Conservation (phyloP, 1,139 yeast species). For the Saccharomycopsis crataegensis region DNA sequence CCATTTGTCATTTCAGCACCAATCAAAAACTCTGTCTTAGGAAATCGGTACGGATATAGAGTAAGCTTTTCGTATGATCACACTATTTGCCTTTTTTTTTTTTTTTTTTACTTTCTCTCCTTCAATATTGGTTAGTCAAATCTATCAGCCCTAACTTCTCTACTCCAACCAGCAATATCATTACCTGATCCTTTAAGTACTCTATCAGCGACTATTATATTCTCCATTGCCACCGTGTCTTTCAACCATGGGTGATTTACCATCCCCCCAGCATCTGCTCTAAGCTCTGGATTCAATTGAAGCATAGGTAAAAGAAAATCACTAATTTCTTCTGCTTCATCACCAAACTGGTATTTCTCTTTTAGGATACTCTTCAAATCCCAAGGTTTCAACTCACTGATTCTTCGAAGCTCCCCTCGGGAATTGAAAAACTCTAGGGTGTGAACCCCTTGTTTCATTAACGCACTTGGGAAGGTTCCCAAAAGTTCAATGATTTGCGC, state of each 20-base stretch:
- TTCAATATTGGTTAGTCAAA: background rate
- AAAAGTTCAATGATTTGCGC: slow-evolving; percentile 70
- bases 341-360: slow-evolving; percentile 51
- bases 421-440: slow-evolving; percentile 46
- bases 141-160: slow-evolving; percentile 4
- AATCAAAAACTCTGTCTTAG: too few species aligned
- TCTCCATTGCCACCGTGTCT: slow-evolving; percentile 54
- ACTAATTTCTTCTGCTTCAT: slow-evolving; percentile 44
- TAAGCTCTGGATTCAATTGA: slow-evolving; percentile 51
- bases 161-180: slow-evolving; percentile 58
- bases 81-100: background rate
- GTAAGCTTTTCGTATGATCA: background rate
- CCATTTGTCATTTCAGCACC: too few species aligned
- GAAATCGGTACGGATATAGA: background rate
- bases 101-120: background rate
- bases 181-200: slow-evolving; percentile 55
- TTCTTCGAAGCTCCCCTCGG: slow-evolving; percentile 48
- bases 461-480: slow-evolving; percentile 48
- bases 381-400: slow-evolving; percentile 59
- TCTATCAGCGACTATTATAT: slow-evolving; percentile 39
- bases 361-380: slow-evolving; percentile 50
- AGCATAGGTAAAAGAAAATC: slow-evolving; percentile 64
- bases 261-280: slow-evolving; percentile 76
- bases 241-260: slow-evolving; percentile 66
- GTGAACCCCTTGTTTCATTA: slow-evolving; percentile 43